A percentile compares a stretch with the other conserved stretches of the same genome.
Conservation (phyloP, 108 stramenopile genomes). For the Thalassiosira profunda region DNA sequence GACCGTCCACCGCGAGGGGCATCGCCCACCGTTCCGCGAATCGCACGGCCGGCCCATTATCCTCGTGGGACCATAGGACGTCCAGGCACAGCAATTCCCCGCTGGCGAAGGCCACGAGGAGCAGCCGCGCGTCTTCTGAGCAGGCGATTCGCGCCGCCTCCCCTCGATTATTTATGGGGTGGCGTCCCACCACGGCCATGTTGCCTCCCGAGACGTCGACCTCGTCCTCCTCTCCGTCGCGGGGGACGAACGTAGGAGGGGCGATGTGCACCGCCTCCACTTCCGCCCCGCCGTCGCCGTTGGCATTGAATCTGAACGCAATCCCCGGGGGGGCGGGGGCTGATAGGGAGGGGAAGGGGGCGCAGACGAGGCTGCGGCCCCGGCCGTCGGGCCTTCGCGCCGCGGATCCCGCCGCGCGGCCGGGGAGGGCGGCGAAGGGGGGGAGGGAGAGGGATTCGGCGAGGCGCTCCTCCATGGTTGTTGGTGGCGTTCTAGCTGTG, state of each 20-base stretch:
- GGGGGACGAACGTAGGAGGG: neutral
- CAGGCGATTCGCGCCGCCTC: slow-evolving; percentile 20
- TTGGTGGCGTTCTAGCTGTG: too few relatives aligned
- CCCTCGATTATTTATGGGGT: neutral
- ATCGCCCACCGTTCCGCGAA: slow-evolving; percentile 29
- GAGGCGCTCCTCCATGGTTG: too few relatives aligned
- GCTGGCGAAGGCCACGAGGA: slow-evolving; percentile 39
- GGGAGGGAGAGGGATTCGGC: neutral
- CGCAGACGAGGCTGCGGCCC: neutral
- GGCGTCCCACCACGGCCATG: slow-evolving; percentile 8
- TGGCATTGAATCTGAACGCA: neutral
- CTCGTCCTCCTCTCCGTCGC: slow-evolving; percentile 1
- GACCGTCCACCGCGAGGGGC: slow-evolving; percentile 28
- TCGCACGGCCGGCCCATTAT: slow-evolving; percentile 24
- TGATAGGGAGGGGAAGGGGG: too few relatives aligned
- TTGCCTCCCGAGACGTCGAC: slow-evolving; percentile 5
- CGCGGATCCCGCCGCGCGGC: neutral
- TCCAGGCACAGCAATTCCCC: slow-evolving; percentile 70
- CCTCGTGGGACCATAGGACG: slow-evolving; percentile 10
- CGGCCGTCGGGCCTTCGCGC: neutral
- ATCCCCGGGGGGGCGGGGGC: neutral
- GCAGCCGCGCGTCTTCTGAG: slow-evolving; percentile 35
- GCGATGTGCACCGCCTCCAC: slow-evolving; percentile 17
- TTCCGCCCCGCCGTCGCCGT: neutral
- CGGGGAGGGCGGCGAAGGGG: neutral